Evolutionary conservation across 2,329 filamentous ascomycete species (phyloP), one percentile per base, ranked within the genome.

Genomic region (Kalaharituber pfeilii): DNA sequence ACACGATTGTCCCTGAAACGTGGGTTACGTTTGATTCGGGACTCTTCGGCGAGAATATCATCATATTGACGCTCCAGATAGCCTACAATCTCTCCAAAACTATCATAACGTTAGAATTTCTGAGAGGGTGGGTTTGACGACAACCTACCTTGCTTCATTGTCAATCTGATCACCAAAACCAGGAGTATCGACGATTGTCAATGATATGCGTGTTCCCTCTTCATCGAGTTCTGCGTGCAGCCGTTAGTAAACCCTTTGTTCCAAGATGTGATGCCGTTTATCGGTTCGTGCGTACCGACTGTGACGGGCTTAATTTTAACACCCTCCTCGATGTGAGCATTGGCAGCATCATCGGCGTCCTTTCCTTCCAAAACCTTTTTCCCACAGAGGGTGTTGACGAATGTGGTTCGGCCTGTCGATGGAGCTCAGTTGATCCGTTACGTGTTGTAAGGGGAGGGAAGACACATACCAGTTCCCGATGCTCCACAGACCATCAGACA

Each of bases 1-100:
- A 98, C 86, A 74, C 91, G 86, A 75, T 98, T 96, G 74, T 98
- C 91, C 68, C 91, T 83, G 83, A 98, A 98, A 67, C 91, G 82
- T 65, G 91, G 91, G 76, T 98, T 98, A 87, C 91, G 91, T 85
- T 98, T 98, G 78, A 98, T 98, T 76, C 91, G 86, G 66, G 91
- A 96, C 75, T 98, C 91, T 75, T 96, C 89, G 59, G 91, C 89
- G 65, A 98, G 79, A 76, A 98, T 96, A 70, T 96, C 88, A 72
- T 98, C 91, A 72, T 96, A 96, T 80, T 98, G 89, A 74, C 89
- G 81, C 78, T 98, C 91, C 66, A 98, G 85, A 73, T 94, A 95
- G 64, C 88, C 89, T 64, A 94, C 88, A 66, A 98, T 98, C 72
- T 96, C 91, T 65, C 84, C 83, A 70, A 98, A 98, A 74, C 87